Evolutionary conservation across 768 basidiomycete genomes (phyloP).

Genomic region (Rhizopogon roseolus): DNA sequence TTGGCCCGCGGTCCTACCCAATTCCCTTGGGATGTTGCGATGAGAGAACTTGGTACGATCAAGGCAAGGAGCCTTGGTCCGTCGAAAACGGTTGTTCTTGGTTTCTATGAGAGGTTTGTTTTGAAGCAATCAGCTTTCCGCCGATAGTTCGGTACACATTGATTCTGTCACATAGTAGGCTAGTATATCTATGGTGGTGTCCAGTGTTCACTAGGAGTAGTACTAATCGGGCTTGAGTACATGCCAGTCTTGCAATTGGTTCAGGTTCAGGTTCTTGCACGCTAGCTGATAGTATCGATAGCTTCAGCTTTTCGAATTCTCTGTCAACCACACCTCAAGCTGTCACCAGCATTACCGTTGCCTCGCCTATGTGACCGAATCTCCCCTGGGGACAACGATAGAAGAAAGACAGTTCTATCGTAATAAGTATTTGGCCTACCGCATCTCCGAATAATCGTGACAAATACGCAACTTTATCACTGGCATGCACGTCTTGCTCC

Average conservation of each 20-base stretch:
- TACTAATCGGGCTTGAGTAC: background rate
- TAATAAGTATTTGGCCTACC: too few relatives aligned
- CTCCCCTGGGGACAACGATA: too few relatives aligned
- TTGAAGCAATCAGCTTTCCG: slow-evolving; percentile 19
- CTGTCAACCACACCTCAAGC: too few relatives aligned
- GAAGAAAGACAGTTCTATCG: too few relatives aligned
- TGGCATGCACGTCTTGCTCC: too few relatives aligned
- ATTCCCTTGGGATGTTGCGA: slow-evolving; percentile 54
- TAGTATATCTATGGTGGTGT: background rate
- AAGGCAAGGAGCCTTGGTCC: slow-evolving; percentile 41
- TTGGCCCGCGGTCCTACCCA: slow-evolving; percentile 16
- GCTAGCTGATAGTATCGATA: too few relatives aligned
- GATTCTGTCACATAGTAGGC: background rate
- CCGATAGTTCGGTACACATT: background rate
- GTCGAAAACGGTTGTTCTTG: slow-evolving; percentile 34
- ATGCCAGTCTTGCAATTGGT: background rate
- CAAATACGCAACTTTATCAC: too few relatives aligned
- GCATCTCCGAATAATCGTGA: too few relatives aligned
- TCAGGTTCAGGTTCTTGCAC: background rate
- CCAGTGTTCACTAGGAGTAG: background rate
- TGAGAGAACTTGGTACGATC: slow-evolving; percentile 47
- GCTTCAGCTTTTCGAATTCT: too few relatives aligned
- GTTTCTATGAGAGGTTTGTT: slow-evolving; percentile 41
- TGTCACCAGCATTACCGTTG: too few relatives aligned
- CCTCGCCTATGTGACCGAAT: too few relatives aligned